Base-by-base conservation (phyloP, 129 eudicot genomes). In the Lonicera japonica region DNA sequence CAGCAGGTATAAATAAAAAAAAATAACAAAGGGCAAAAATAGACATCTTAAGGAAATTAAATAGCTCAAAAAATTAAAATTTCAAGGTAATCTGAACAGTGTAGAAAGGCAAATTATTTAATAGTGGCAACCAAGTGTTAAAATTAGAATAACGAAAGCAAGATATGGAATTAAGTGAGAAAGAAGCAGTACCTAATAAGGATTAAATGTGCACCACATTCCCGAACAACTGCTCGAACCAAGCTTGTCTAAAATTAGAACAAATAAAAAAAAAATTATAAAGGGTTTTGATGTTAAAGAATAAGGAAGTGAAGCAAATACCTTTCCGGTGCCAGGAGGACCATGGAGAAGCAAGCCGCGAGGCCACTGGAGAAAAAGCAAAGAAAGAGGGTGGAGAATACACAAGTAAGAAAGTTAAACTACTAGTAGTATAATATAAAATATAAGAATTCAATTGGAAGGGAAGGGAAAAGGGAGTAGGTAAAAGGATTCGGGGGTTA, bases 321-420 rank as follows among this genome's bases (percentile, higher is more conserved):
- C 98, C 95, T 87, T 92, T 66, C 98, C 98, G 14, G 98, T 92
- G 45, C 98, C 98, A 47, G 96, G 95, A 21, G 98, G 98, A 36
- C 98, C 98, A 52, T 84, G 82, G 14, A 92, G 86, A 71, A 92
- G 68, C 95, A 92, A 82, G 50, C 95, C 91, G 8, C 86, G 83
- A 71, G 86, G 95, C 96, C 96, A 92, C 96, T 92, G 72, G 25
- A 77, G 25, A 70, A 47, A 47, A n/a, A 47, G 11, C 14, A 47
- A 34, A 7, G 1, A 45, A 8, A 21, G 17, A 29, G 5, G 55
- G 19, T 50, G n/a, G 16, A 7, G 21, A 50, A 21, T 3, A n/a
- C n/a, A n/a, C n/a, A n/a, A 23, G 25, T 21, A 10, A 29, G 5
- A 40, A 73, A 23, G 18, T 56, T 24, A 11, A 24, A 56, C 21